phyloP scores from a whole-genome alignment of 306 rosid genomes.

The Hylodesmum podocarpum region DNA sequence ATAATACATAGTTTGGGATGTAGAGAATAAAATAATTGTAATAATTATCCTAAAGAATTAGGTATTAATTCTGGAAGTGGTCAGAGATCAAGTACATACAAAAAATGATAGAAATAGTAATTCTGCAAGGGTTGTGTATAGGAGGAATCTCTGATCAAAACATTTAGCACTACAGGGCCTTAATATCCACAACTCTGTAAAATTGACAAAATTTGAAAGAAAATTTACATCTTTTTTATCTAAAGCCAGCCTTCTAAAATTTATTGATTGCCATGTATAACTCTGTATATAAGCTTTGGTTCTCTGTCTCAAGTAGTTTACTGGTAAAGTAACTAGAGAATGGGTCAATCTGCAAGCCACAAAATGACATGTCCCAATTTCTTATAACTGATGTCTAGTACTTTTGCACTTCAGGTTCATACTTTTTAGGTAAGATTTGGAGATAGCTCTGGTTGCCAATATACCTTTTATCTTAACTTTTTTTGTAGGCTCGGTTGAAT shows the following conservation, averaged over 20 bases:
- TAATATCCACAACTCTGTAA: background rate
- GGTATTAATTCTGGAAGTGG: background rate
- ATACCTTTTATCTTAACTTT: conserved; percentile 17
- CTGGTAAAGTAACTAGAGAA: conserved; percentile 25
- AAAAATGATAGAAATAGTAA: background rate
- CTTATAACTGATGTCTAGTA: background rate
- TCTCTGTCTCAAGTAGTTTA: conserved; percentile 11
- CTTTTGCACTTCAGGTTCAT: conserved; percentile 1
- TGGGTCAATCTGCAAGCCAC: background rate
- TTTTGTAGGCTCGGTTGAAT: conserved; percentile 74
- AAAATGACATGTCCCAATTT: background rate
- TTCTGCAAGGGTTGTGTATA: background rate
- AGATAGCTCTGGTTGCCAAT: background rate
- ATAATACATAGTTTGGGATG: background rate
- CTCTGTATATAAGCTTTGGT: background rate
- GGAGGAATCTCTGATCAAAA: background rate
- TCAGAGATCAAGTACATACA: background rate
- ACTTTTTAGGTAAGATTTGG: conserved; percentile 23
- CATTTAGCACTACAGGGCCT: background rate
- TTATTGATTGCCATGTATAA: background rate
- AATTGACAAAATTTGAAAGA: background rate
- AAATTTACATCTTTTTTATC: background rate
- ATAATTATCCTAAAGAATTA: background rate
- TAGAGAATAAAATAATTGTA: background rate
- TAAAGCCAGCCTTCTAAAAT: background rate